These are phyloP conservation scores for Cadophora malorum DNA, from an alignment of 2,329 filamentous ascomycete genomes.

Conservation along the genomic window DNA sequence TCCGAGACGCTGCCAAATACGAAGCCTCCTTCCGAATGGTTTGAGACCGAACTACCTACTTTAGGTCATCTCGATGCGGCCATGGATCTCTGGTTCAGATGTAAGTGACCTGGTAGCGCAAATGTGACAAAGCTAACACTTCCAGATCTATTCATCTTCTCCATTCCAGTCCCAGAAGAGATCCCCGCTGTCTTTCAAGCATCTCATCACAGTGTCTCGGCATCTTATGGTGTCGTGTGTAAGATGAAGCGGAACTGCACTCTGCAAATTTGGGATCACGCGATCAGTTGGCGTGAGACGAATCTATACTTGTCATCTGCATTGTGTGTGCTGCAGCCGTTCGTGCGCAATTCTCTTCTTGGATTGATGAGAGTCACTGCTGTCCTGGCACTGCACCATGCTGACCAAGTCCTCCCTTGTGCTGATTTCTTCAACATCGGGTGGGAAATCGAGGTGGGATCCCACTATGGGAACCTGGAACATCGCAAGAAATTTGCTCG, in stretches of 20 bases:
- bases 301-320: constrained; percentile 44
- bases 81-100: constrained; percentile 54
- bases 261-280: constrained; percentile 69
- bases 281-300: constrained; percentile 63
- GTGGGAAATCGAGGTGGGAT: constrained; percentile 68
- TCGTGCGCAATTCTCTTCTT: constrained; percentile 41
- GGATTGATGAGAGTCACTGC: constrained; percentile 39
- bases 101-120: neutral
- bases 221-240: constrained; percentile 66
- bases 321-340: constrained; percentile 38
- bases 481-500: constrained; percentile 59
- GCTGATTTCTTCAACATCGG: constrained; percentile 68
- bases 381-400: constrained; percentile 51
- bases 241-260: constrained; percentile 66
- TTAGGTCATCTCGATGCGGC: constrained; percentile 53
- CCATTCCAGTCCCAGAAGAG: constrained; percentile 50
- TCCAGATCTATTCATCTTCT: constrained; percentile 52
- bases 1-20: constrained; percentile 48
- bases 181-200: constrained; percentile 65
- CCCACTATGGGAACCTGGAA: constrained; percentile 60
- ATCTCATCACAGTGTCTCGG: constrained; percentile 66
- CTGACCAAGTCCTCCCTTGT: constrained; percentile 64
- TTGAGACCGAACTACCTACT: constrained; percentile 53
- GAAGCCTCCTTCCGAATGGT: constrained; percentile 48
- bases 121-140: constrained; percentile 1